phyloP scores from a whole-genome alignment of 345 rosid genomes.

The Turnera subulata region DNA sequence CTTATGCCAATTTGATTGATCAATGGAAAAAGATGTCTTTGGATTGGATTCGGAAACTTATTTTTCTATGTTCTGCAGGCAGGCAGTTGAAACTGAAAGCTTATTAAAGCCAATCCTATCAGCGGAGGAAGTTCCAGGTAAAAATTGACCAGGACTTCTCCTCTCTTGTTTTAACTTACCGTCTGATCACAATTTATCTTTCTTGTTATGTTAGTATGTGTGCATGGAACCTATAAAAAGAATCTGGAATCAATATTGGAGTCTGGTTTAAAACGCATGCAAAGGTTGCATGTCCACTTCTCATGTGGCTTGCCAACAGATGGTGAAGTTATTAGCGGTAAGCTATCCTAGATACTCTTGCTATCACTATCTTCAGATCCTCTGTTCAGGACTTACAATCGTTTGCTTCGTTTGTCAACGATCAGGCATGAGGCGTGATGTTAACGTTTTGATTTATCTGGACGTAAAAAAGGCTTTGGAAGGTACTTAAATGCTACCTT shows the following conservation, averaged over 20 bases:
- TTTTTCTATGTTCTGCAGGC: constrained; percentile 3
- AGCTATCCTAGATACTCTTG: constrained; percentile 7
- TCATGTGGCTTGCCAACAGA: constrained; percentile 79
- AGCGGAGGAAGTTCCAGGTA: constrained; percentile 69
- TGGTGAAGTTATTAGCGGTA: constrained; percentile 83
- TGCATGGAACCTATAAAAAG: constrained; percentile 83
- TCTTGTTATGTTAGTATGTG: constrained; percentile 51
- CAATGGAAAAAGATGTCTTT: background rate
- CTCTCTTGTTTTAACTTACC: background rate
- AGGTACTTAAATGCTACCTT: constrained; percentile 39
- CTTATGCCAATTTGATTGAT: background rate
- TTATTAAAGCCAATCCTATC: constrained; percentile 67
- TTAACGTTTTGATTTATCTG: constrained; percentile 65
- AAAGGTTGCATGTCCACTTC: constrained; percentile 84
- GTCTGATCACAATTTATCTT: constrained; percentile 2
- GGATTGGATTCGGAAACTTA: background rate
- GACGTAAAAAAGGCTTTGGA: constrained; percentile 73
- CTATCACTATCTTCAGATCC: background rate
- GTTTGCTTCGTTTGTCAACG: background rate
- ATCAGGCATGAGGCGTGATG: constrained; percentile 76
- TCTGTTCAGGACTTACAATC: background rate
- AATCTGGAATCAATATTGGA: constrained; percentile 68
- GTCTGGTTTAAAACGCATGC: constrained; percentile 77
- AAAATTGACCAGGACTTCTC: background rate
- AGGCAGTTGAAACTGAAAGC: constrained; percentile 77